Evolutionary conservation across 495 filamentous ascomycete species (phyloP), one percentile per base, ranked within the genome.

Genomic region (Endocarpon pusillum): DNA sequence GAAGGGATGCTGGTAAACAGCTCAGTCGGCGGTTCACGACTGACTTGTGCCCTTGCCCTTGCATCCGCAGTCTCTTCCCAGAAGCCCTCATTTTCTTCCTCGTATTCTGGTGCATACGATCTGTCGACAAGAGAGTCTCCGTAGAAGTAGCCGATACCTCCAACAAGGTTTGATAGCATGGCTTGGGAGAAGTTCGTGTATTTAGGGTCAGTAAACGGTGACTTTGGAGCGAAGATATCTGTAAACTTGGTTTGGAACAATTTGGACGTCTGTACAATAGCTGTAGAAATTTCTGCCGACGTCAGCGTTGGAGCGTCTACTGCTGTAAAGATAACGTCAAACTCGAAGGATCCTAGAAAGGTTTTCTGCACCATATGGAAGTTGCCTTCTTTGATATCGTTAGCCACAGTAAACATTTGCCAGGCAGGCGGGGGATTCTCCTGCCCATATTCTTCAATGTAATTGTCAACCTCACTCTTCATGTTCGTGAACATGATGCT

Each of bases 11-110:
- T 84, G 19, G 86, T 92, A 48, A 86, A 96, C 1, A 97, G 71
- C 49, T 92, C 80, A 37, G 75, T 78, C 3, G 87, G 83, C 0
- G 81, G 86, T 47, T 93, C 89, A 8, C 79, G 51, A 4, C 52
- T 49, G 37, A 78, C 72, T 43, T 69, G 54, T 16, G 64, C 69
- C 24, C 72, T 69, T 18, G 58, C 68, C 11, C 83, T 66, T 10
- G 84, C 85, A 46, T 75, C 73, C 14, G 64, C 74, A 12, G 87
- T 75, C 43, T 93, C 89, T 53, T 92, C 81, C 85, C 84, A 94
- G 61, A 96, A 96, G 4, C 83, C 84, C 57, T 97, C 89, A 39
- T 89, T 82, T 40, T 94, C 86, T 55, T 97, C 89, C 10, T 91
- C 82, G 40, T 97, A 96, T 43, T 89, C 89, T 3, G 76, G 66